A percentile compares a stretch with the other conserved stretches of the same genome.
These are phyloP conservation scores for Fusarium aywerte DNA, from an alignment of 2,329 filamentous ascomycete species.

Conservation along the genomic window DNA sequence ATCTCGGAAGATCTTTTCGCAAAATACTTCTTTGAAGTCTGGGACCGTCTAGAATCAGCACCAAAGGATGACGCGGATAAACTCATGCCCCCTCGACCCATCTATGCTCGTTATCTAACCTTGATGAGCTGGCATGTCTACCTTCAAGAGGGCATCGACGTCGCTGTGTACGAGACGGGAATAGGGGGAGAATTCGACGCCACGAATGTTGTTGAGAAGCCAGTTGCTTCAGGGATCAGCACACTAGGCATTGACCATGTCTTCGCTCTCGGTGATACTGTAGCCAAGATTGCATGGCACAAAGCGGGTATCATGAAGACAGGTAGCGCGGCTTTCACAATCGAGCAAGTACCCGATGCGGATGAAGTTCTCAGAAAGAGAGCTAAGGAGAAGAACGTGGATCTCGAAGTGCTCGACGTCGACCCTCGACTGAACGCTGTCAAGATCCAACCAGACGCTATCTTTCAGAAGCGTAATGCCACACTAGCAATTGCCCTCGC, in stretches of 20 bases:
- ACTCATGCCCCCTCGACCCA: constrained; percentile 58
- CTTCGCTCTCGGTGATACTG: constrained; percentile 68
- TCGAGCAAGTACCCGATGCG: constrained; percentile 61
- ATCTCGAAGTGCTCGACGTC: constrained; percentile 58
- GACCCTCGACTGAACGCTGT: constrained; percentile 60
- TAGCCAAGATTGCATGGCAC: constrained; percentile 77
- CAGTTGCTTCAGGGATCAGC: constrained; percentile 69
- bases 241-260: constrained; percentile 78
- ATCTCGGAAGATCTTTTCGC: constrained; percentile 69
- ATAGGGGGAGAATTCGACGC: constrained; percentile 76
- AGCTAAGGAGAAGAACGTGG: constrained; percentile 63
- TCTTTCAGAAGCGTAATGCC: constrained; percentile 70
- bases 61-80: constrained; percentile 48
- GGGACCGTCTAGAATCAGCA: constrained; percentile 63
- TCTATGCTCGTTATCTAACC: constrained; percentile 71
- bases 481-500: constrained; percentile 64
- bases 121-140: constrained; percentile 76
- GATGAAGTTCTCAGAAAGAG: constrained; percentile 59
- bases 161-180: constrained; percentile 73
- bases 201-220: constrained; percentile 71
- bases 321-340: constrained; percentile 67
- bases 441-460: constrained; percentile 61
- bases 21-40: constrained; percentile 75
- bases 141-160: constrained; percentile 69
- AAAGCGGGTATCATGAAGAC: constrained; percentile 77